These are phyloP conservation scores for Aspergillus tubingensis DNA, from an alignment of 2,329 filamentous ascomycete genomes.

Conservation along the genomic window DNA sequence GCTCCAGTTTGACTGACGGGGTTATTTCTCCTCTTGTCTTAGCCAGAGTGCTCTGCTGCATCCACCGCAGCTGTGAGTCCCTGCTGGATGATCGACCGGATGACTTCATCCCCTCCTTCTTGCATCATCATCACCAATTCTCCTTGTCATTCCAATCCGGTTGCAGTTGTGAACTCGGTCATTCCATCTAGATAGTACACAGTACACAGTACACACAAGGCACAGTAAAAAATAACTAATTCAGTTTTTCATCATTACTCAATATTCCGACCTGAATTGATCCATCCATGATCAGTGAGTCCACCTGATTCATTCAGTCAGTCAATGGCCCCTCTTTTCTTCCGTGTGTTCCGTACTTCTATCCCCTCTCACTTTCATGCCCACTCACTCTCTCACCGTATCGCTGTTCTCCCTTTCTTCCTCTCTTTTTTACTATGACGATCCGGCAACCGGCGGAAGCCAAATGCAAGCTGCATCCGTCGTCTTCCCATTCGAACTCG, in stretches of 20 bases:
- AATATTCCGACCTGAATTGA: too few relatives aligned
- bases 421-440: background rate
- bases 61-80: background rate
- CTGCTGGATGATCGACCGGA: background rate
- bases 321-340: slow-evolving; percentile 6
- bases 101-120: slow-evolving; percentile 3
- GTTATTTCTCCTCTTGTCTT: too few relatives aligned
- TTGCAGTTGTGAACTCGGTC: slow-evolving; percentile 12
- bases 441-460: slow-evolving; percentile 27
- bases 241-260: too few relatives aligned
- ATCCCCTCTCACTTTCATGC: background rate
- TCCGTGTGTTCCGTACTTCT: slow-evolving; percentile 1
- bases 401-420: too few relatives aligned
- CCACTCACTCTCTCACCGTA: background rate
- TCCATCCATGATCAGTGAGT: background rate
- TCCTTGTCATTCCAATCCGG: background rate
- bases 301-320: slow-evolving; percentile 1
- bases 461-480: slow-evolving; percentile 26
- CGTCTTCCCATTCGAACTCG: slow-evolving; percentile 12
- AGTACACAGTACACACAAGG: too few relatives aligned
- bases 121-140: slow-evolving; percentile 6
- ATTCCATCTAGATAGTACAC: slow-evolving; percentile 17
- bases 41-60: background rate
- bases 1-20: background rate
- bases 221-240: too few relatives aligned